Evolutionary conservation across 768 basidiomycete genomes (phyloP).

Genomic region (Kwoniella sp.): DNA sequence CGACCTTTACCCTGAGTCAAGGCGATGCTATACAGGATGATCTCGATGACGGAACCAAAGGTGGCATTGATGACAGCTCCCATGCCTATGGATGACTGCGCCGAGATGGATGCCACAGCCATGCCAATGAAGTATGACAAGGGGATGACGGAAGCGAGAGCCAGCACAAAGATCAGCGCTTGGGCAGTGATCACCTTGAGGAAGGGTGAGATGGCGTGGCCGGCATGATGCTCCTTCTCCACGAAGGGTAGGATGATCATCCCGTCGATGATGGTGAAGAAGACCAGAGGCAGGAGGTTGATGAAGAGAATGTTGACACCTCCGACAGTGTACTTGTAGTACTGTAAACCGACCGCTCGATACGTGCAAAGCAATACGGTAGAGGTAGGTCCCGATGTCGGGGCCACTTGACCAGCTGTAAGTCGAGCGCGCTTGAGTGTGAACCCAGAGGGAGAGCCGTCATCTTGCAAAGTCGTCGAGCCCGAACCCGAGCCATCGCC

Average conservation of each 20-base stretch:
- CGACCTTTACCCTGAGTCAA: slow-evolving; percentile 85
- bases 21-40: slow-evolving; percentile 85
- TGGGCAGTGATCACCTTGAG: slow-evolving; percentile 68
- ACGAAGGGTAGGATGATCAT: slow-evolving; percentile 70
- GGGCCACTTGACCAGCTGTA: slow-evolving; percentile 82
- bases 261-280: slow-evolving; percentile 93
- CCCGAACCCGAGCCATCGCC: slow-evolving; percentile 19
- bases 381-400: slow-evolving; percentile 66
- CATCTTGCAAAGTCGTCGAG: slow-evolving; percentile 18
- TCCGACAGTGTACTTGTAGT: slow-evolving; percentile 98
- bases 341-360: slow-evolving; percentile 78
- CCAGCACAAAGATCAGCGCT: slow-evolving; percentile 73
- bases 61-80: slow-evolving; percentile 99
- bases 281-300: slow-evolving; percentile 86
- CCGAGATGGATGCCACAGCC: slow-evolving; percentile 98
- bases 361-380: slow-evolving; percentile 94
- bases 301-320: slow-evolving; percentile 98
- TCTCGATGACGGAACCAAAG: slow-evolving; percentile 97
- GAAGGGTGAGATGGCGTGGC: slow-evolving; percentile 61
- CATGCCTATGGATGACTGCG: slow-evolving; percentile 97
- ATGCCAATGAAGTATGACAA: slow-evolving; percentile 99
- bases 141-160: slow-evolving; percentile 87
- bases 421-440: slow-evolving; percentile 69
- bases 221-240: slow-evolving; percentile 59
- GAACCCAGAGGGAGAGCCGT: slow-evolving; percentile 52